Conservation (phyloP, 192 early-diverging fungal genomes). For the Borealophlyctis nickersoniae region DNA sequence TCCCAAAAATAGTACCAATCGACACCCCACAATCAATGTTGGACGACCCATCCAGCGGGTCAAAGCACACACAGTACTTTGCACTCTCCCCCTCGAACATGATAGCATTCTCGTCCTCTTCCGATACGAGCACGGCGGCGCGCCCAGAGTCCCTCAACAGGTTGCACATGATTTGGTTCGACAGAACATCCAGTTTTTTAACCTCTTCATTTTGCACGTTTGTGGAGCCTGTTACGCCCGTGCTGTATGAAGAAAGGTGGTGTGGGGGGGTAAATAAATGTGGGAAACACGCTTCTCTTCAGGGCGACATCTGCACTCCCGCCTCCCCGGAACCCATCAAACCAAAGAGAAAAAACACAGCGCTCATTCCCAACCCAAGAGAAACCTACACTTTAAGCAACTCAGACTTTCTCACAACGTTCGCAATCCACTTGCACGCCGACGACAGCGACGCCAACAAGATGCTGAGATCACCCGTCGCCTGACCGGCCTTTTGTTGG, state of each 20-base stretch:
- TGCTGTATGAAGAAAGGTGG: slow-evolving; percentile 40
- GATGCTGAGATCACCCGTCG: slow-evolving; percentile 91
- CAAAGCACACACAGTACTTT: slow-evolving; percentile 95
- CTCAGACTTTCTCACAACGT: slow-evolving; percentile 94
- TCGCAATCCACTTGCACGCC: slow-evolving; percentile 96
- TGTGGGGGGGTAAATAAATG: neutral
- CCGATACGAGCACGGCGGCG: slow-evolving; percentile 91
- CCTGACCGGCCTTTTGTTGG: slow-evolving; percentile 82
- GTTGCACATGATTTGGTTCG: slow-evolving; percentile 98
- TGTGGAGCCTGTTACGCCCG: slow-evolving; percentile 79
- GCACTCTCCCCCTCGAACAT: slow-evolving; percentile 76
- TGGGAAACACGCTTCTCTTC: neutral
- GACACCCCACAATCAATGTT: slow-evolving; percentile 99
- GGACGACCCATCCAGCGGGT: slow-evolving; percentile 94
- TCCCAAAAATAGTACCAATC: slow-evolving; percentile 98
- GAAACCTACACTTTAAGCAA: slow-evolving; percentile 84
- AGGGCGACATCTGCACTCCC: neutral
- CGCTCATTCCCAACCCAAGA: too few relatives aligned
- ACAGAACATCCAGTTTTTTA: slow-evolving; percentile 95
- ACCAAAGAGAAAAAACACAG: too few relatives aligned
- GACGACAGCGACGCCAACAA: slow-evolving; percentile 86
- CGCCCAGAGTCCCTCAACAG: slow-evolving; percentile 83
- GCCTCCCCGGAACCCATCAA: too few relatives aligned
- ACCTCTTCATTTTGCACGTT: slow-evolving; percentile 94
- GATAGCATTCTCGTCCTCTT: slow-evolving; percentile 95